Evolutionary conservation across 352 stramenopile species (phyloP), one percentile per base, ranked within the genome.

Genomic region (Pythium chondricola): DNA sequence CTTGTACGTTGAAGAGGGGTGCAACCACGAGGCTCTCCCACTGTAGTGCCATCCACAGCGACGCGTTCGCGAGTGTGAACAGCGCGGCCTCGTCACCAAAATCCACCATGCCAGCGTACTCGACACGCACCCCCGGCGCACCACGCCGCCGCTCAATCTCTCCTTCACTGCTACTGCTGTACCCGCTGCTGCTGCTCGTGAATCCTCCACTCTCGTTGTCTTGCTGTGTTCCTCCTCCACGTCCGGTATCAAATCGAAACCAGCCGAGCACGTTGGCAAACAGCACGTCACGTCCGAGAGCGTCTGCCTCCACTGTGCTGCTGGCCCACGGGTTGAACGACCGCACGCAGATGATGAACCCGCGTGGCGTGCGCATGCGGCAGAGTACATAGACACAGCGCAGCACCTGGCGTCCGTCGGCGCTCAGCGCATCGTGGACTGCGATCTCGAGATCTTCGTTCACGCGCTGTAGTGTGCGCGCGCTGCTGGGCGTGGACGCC

Each of bases 351-450:
- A 88, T 74, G 36, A 88, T 64, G 25, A 85, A 86, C 0, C 76
- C 76, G 22, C 69, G 72, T 20, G 71, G 74, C 17, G 74, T 86
- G 17, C 76, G 76, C 44, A 88, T 72, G 26, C 76, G 71, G 48
- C 81, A 85, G 43, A 88, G 61, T 48, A 88, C 53, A 56, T 88
- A 82, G 41, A 86, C 74, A 24, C 63, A 82, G 39, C 76, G 76
- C 27, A 79, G 73, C 21, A 81, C 45, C 33, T 67, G 71, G n/a
- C 43, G 18, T 13, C 51, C 61, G 39, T 80, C 68, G 3, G 68
- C 58, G 27, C 65, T 80, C 24, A 53, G 16, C 4, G 63, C 64
- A 52, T 85, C 74, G n/a, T 76, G 71, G 55, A 88, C 46, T 27
- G 74, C 74, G 24, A 88, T 67, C 38, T 84, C 68, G 16, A 75